A percentile compares a stretch with the other conserved stretches of the same genome.
phyloP scores from a whole-genome alignment of 352 stramenopile genomes.

The Phytophthora pseudosyringae region DNA sequence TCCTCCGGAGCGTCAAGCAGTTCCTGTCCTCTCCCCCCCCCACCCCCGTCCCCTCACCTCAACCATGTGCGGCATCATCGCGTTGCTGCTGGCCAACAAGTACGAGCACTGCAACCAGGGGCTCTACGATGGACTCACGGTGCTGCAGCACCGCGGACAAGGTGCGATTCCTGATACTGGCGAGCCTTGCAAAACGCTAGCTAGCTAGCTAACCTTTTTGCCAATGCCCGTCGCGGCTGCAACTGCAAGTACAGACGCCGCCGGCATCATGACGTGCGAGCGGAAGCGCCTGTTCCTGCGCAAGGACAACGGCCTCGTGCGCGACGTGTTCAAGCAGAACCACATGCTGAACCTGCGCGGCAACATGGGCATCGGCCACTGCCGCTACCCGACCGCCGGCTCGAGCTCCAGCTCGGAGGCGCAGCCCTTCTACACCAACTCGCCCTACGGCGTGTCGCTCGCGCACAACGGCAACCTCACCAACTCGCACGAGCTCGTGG shows the following conservation, averaged over 20 bases:
- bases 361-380: conserved; percentile 97
- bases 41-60: conserved; percentile 4
- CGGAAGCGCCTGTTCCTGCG: conserved; percentile 95
- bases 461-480: conserved; percentile 99
- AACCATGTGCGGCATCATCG: conserved; percentile 98
- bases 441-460: conserved; percentile 97
- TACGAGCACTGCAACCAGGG: conserved; percentile 94
- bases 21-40: neutral
- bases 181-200: neutral
- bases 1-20: conserved; percentile 14
- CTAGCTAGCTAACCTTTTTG: conserved; percentile 28
- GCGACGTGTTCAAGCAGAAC: conserved; percentile 99
- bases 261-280: conserved; percentile 96
- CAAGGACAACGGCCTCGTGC: conserved; percentile 98
- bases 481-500: conserved; percentile 96
- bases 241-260: conserved; percentile 61
- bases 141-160: conserved; percentile 98
- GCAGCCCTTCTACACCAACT: conserved; percentile 99
- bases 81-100: conserved; percentile 95
- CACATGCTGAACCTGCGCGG: conserved; percentile 97
- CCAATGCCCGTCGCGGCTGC: neutral
- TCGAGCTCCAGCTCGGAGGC: conserved; percentile 90
- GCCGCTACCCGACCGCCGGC: conserved; percentile 98
- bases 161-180: conserved; percentile 3
- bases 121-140: conserved; percentile 97